These are phyloP conservation scores for Colletotrichum spinosum DNA, from an alignment of 2,329 filamentous ascomycete genomes.

Conservation along the genomic window DNA sequence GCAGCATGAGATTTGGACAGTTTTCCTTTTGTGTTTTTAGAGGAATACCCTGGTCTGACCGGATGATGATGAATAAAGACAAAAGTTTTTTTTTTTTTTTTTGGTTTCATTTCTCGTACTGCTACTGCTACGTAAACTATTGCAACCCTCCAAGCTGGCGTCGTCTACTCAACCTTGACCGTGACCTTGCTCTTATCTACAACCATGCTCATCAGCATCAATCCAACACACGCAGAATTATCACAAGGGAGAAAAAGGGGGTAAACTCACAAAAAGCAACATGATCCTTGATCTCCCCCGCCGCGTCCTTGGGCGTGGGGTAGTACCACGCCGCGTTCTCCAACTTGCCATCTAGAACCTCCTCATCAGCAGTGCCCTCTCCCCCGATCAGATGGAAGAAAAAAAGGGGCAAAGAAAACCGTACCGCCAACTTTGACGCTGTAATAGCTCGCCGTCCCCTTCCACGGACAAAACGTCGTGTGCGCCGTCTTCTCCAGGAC, in stretches of 20 bases:
- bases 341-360: slow-evolving; percentile 53
- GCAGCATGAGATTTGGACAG: not conserved
- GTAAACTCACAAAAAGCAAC: slow-evolving; percentile 67
- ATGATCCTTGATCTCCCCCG: slow-evolving; percentile 63
- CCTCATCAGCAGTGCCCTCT: slow-evolving; percentile 3
- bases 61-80: slow-evolving; percentile 1
- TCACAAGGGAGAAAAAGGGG: not conserved
- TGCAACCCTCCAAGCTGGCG: not conserved
- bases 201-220: slow-evolving; percentile 20
- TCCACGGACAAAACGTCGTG: slow-evolving; percentile 66
- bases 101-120: not conserved
- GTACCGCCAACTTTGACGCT: slow-evolving; percentile 60
- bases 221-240: not conserved
- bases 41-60: slow-evolving; percentile 35
- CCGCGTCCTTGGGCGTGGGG: slow-evolving; percentile 59
- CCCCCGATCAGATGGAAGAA: not conserved
- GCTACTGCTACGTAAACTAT: not conserved
- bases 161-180: slow-evolving; percentile 36
- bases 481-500: slow-evolving; percentile 57
- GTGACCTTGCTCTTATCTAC: slow-evolving; percentile 50
- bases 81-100: not conserved
- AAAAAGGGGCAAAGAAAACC: slow-evolving; percentile 14
- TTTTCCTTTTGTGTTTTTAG: slow-evolving; percentile 32
- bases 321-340: slow-evolving; percentile 71
- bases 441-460: slow-evolving; percentile 69